Base-by-base conservation (phyloP, 192 early-diverging fungal genomes). In the Linnemannia exigua region DNA sequence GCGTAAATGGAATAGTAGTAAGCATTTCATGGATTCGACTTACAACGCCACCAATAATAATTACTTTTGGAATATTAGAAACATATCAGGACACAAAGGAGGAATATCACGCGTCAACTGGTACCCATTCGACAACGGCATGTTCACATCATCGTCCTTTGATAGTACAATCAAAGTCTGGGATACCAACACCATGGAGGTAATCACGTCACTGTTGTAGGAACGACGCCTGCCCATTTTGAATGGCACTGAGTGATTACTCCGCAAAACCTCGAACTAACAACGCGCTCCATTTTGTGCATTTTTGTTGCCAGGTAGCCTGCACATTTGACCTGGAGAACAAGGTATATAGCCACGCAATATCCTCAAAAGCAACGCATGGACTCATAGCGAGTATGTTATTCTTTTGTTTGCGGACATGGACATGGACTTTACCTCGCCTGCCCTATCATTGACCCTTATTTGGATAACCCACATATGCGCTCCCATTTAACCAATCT, bases 61-160 rank as follows among this genome's bases (percentile, higher is more conserved):
- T 79, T 25, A 37, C 66, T 37, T 72, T 80, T 37, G 44, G 77
- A 76, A 90, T 63, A 79, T 74, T 90, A 87, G 70, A 25, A 92
- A 87, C 71, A 15, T 46, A 37, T 11, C 46, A 86, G 90, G 92
- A 5, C 96, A 98, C 88, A 77, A 88, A 41, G 94, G 91, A 72
- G 89, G 91, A 9, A 89, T 98, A 5, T 93, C 96, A 7, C 89
- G 89, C 52, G 89, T 96, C 0, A 84, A 89, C 5, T 98, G 97
- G 97, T 97, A 95, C 79, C 94, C 95, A 5, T 89, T 92, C 58
- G 96, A 97, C 86, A 94, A 92, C 20, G 97, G 96, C 47, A 91
- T 97, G 89, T 97, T 97, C 84, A 93, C 94, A 0, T 94, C 93
- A 2, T 92, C 92, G 0, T 96, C 96, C 0, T 94, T 94, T 75